Evolutionary conservation across 177 flowering plant genomes (phyloP).

Genomic region (Viscum album): DNA sequence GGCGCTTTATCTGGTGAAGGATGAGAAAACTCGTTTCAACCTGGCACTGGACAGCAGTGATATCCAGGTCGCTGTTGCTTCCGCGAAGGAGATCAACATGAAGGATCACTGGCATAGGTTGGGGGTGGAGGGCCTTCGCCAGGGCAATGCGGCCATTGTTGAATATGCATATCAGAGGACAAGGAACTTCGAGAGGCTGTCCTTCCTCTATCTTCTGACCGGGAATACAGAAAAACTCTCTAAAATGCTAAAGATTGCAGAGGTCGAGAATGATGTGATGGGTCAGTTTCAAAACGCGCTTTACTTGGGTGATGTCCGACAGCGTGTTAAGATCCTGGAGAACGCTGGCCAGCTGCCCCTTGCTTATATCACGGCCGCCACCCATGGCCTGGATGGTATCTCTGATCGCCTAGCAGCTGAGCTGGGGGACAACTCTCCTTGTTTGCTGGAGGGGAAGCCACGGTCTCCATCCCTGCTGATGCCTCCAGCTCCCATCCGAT

Average conservation of each 20-base stretch:
- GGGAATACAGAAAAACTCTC: conserved; percentile 4
- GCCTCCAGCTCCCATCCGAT: conserved; percentile 27
- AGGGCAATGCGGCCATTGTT: conserved; percentile 28
- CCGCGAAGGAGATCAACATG: conserved; percentile 25
- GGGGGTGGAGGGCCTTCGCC: conserved; percentile 17
- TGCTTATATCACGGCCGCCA: conserved; percentile 23
- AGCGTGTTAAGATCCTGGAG: conserved; percentile 22
- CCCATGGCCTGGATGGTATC: conserved; percentile 22
- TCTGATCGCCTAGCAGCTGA: conserved; percentile 21
- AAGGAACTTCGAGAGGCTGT: conserved; percentile 3
- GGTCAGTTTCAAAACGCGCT: conserved; percentile 8
- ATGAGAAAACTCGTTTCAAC: conserved; percentile 27
- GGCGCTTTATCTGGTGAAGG: conserved; percentile 28
- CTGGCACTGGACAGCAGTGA: conserved; percentile 28
- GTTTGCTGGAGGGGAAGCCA: conserved; percentile 21
- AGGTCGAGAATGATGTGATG: conserved; percentile 5
- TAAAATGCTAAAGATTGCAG: conserved; percentile 2
- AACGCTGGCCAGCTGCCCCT: conserved; percentile 20
- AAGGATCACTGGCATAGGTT: conserved; percentile 28
- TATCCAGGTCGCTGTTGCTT: conserved; percentile 27
- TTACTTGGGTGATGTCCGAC: conserved; percentile 1
- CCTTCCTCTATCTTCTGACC: conserved; percentile 3
- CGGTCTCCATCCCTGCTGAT: conserved; percentile 24
- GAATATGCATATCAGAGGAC: conserved; percentile 28
- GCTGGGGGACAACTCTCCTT: conserved; percentile 24